A percentile compares a stretch with the other conserved stretches of the same genome.
Conservation (phyloP, 2,329 filamentous ascomycete genomes). For the Rhytidhysteron rufulum region DNA sequence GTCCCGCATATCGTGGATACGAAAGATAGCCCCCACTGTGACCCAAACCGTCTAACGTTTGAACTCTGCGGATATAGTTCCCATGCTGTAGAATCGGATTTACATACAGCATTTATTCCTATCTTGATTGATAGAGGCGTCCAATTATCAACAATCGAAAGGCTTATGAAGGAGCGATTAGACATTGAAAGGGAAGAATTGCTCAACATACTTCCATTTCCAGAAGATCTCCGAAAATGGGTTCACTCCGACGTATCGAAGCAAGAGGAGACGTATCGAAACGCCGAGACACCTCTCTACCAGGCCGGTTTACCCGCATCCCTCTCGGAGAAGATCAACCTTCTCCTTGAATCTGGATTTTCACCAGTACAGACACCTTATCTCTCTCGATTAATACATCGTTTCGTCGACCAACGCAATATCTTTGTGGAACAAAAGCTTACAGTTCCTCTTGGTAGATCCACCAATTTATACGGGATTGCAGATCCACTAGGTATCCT, state of each 20-base stretch:
- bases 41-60: slow-evolving; percentile 57
- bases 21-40: slow-evolving; percentile 37
- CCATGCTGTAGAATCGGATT: slow-evolving; percentile 47
- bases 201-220: slow-evolving; percentile 48
- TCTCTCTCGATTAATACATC: slow-evolving; percentile 47
- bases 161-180: slow-evolving; percentile 50
- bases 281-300: slow-evolving; percentile 12
- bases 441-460: slow-evolving; percentile 58
- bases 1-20: slow-evolving; percentile 43
- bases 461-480: slow-evolving; percentile 63
- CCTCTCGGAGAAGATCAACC: slow-evolving; percentile 22
- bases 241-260: slow-evolving; percentile 42
- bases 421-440: slow-evolving; percentile 53
- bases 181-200: slow-evolving; percentile 51
- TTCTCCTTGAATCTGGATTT: slow-evolving; percentile 51
- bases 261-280: slow-evolving; percentile 29
- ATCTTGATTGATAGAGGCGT: slow-evolving; percentile 61
- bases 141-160: slow-evolving; percentile 42
- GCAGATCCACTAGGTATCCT: slow-evolving; percentile 62
- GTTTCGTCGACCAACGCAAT: slow-evolving; percentile 51
- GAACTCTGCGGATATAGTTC: slow-evolving; percentile 56
- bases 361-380: slow-evolving; percentile 46
- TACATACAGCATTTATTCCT: slow-evolving; percentile 67
- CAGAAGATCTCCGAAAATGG: slow-evolving; percentile 53
- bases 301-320: slow-evolving; percentile 22